Evolutionary conservation across 75 land plant species (phyloP).

Genomic region (Larix kaempferi): DNA sequence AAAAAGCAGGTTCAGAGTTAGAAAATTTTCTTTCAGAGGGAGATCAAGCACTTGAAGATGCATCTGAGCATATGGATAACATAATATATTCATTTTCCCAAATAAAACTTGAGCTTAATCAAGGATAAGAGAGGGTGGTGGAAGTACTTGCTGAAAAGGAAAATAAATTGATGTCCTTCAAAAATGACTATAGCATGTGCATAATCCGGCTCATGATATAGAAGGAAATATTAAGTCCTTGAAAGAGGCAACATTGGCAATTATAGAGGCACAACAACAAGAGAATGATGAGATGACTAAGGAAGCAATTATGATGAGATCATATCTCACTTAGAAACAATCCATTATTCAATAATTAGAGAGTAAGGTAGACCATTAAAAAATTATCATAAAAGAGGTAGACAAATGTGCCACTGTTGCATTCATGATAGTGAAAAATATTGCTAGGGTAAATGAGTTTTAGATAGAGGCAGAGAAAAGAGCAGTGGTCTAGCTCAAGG

Average conservation of each 20-base stretch:
- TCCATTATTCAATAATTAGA: slow-evolving; percentile 26
- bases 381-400: slow-evolving; percentile 23
- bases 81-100: too few species aligned
- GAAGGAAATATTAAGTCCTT: slow-evolving; percentile 72
- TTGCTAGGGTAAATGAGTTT: slow-evolving; percentile 20
- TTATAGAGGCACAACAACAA: slow-evolving; percentile 55
- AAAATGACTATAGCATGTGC: slow-evolving; percentile 47
- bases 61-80: slow-evolving; percentile 5
- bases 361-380: slow-evolving; percentile 12
- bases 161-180: slow-evolving; percentile 59
- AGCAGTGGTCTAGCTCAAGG: slow-evolving; percentile 14
- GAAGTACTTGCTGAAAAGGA: slow-evolving; percentile 46
- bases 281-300: slow-evolving; percentile 54
- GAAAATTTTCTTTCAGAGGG: slow-evolving; percentile 62
- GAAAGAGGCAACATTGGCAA: slow-evolving; percentile 54
- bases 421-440: slow-evolving; percentile 46
- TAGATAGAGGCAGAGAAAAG: slow-evolving; percentile 15
- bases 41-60: slow-evolving; percentile 55
- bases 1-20: slow-evolving; percentile 44
- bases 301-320: slow-evolving; percentile 25
- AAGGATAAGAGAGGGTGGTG: slow-evolving; percentile 31
- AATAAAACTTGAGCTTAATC: slow-evolving; percentile 20
- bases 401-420: slow-evolving; percentile 54
- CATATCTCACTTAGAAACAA: slow-evolving; percentile 20
- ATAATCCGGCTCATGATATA: slow-evolving; percentile 40